A percentile compares a stretch with the other conserved stretches of the same genome.
Evolutionary conservation across 495 filamentous ascomycete genomes (phyloP).

Genomic region (Copromyces sp.): DNA sequence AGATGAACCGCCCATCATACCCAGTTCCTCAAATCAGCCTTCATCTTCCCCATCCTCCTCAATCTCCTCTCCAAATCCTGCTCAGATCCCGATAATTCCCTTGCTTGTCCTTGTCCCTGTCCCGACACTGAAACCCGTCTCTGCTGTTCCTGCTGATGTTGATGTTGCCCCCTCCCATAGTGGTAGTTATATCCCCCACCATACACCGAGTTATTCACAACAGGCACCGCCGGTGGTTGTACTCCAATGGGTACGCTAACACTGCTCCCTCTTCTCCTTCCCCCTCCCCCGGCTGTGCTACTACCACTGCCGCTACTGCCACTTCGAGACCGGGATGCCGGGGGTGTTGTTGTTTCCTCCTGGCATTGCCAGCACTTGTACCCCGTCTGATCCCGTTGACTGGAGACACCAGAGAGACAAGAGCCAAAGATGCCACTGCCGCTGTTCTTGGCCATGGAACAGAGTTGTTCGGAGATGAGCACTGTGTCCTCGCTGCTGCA

Average conservation of each 20-base stretch:
- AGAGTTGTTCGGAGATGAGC: slow-evolving; percentile 34
- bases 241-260: not conserved
- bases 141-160: not conserved
- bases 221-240: not conserved
- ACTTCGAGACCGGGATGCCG: not conserved
- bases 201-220: too few species aligned
- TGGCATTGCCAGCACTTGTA: slow-evolving; percentile 34
- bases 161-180: not conserved
- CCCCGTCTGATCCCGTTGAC: slow-evolving; percentile 19
- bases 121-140: not conserved
- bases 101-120: not conserved
- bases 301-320: not conserved
- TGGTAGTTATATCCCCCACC: not conserved
- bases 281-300: not conserved
- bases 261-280: not conserved
- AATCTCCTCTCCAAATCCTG: not conserved
- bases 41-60: not conserved
- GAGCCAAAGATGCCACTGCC: slow-evolving; percentile 30
- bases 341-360: slow-evolving; percentile 7
- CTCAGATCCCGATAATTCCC: not conserved
- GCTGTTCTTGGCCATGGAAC: slow-evolving; percentile 18
- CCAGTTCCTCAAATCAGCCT: not conserved
- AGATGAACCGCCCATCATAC: not conserved
- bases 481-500: slow-evolving; percentile 31
- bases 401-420: slow-evolving; percentile 24